phyloP scores from a whole-genome alignment of 2,329 filamentous ascomycete species.

The Colletotrichum gloeosporioides region DNA sequence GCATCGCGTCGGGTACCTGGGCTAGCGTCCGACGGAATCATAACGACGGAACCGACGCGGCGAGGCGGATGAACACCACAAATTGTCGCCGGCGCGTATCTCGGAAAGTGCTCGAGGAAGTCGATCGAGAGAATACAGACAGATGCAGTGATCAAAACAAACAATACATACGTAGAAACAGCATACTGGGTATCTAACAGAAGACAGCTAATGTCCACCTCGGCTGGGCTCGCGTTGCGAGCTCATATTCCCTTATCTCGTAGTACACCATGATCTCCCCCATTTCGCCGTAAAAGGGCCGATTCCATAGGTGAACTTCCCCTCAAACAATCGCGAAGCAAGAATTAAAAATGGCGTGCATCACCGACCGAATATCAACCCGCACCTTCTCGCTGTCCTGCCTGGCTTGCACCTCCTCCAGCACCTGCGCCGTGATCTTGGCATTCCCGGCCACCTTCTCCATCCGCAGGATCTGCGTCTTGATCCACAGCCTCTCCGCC shows the following conservation, averaged over 20 bases:
- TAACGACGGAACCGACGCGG: not conserved
- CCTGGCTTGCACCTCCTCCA: slow-evolving; percentile 49
- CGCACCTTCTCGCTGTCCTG: slow-evolving; percentile 44
- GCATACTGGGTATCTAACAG: not conserved
- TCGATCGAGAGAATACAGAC: not conserved
- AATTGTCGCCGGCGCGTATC: not conserved
- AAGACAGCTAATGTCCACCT: not conserved
- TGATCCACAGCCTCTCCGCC: slow-evolving; percentile 55
- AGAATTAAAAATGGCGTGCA: slow-evolving; percentile 54
- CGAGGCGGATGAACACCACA: not conserved
- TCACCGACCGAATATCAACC: slow-evolving; percentile 50
- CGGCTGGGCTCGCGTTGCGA: not conserved
- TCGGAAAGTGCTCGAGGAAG: fast-evolving
- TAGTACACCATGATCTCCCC: not conserved
- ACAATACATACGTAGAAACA: not conserved
- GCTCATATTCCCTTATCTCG: not conserved
- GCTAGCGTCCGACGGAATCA: not conserved
- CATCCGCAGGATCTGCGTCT: slow-evolving; percentile 52
- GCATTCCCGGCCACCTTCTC: slow-evolving; percentile 49
- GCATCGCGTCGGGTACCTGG: slow-evolving; percentile 1
- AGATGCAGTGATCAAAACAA: not conserved
- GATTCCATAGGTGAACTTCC: not conserved
- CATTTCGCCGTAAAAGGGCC: not conserved
- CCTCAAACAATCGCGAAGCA: slow-evolving; percentile 55
- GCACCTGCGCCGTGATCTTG: slow-evolving; percentile 48